These are phyloP conservation scores for Salmacisia buchloeana DNA, from an alignment of 1,284 basidiomycete genomes.

Conservation along the genomic window DNA sequence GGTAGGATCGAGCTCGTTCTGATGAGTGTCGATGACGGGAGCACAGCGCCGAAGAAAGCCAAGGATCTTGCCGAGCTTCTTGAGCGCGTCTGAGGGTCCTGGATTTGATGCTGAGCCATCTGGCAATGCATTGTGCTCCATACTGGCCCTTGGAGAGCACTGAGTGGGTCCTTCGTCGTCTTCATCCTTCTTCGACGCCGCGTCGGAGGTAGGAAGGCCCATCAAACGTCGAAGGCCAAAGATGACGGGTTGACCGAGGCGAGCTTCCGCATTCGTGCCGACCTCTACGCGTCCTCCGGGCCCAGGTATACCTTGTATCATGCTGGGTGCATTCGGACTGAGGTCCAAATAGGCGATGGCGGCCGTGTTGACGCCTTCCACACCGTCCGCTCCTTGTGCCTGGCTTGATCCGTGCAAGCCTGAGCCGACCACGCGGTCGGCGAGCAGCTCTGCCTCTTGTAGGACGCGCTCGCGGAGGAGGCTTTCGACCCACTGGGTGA, in stretches of 20 bases:
- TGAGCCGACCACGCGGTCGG: background rate
- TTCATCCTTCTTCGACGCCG: background rate
- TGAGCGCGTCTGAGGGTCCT: too few relatives aligned
- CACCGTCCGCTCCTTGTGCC: background rate
- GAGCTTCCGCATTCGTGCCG: background rate
- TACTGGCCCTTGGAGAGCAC: too few relatives aligned
- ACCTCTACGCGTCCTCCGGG: background rate
- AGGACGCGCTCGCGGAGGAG: slow-evolving; percentile 18
- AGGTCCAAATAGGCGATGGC: slow-evolving; percentile 1
- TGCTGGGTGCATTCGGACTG: background rate
- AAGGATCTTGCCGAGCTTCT: too few relatives aligned
- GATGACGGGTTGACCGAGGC: background rate
- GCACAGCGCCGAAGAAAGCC: too few relatives aligned
- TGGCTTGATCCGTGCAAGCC: background rate
- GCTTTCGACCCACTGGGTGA: slow-evolving; percentile 11
- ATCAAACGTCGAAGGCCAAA: background rate
- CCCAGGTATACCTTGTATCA: background rate
- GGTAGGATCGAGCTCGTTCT: too few relatives aligned
- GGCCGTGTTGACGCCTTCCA: background rate
- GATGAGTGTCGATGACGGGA: too few relatives aligned
- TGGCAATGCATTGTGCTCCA: too few relatives aligned
- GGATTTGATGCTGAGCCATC: too few relatives aligned
- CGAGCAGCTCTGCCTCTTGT: slow-evolving; percentile 19
- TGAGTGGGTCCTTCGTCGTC: too few relatives aligned
- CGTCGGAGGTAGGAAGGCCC: background rate